Evolutionary conservation across 2,329 filamentous ascomycete genomes (phyloP).

Genomic region (Neoarthrinium moseri): DNA sequence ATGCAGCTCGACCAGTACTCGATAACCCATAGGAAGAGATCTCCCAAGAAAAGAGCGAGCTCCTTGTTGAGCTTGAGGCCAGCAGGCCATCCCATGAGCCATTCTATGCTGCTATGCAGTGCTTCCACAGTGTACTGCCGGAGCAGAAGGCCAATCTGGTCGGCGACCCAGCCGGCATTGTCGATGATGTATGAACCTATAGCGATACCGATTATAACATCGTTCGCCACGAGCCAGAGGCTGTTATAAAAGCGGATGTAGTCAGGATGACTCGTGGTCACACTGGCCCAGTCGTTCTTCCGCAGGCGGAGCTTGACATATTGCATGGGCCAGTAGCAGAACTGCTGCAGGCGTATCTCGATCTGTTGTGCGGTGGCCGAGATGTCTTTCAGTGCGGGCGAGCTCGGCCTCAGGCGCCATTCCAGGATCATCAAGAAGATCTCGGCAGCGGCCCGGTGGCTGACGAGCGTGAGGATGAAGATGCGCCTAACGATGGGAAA

Average conservation of each 20-base stretch:
- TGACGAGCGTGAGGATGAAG: slow-evolving; percentile 77
- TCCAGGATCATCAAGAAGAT: slow-evolving; percentile 76
- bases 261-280: slow-evolving; percentile 92
- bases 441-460: slow-evolving; percentile 79
- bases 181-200: slow-evolving; percentile 96
- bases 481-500: slow-evolving; percentile 72
- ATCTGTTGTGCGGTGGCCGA: slow-evolving; percentile 97
- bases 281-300: slow-evolving; percentile 91
- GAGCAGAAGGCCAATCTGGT: slow-evolving; percentile 73
- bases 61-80: slow-evolving; percentile 95
- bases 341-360: slow-evolving; percentile 94
- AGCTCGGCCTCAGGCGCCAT: slow-evolving; percentile 76
- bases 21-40: slow-evolving; percentile 97
- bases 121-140: slow-evolving; percentile 84
- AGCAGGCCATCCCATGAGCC: slow-evolving; percentile 95
- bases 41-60: slow-evolving; percentile 88
- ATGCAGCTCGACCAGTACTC: slow-evolving; percentile 95
- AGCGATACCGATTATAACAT: slow-evolving; percentile 97
- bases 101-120: slow-evolving; percentile 83
- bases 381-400: slow-evolving; percentile 87
- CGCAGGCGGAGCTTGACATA: slow-evolving; percentile 87
- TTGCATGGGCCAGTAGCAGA: slow-evolving; percentile 98
- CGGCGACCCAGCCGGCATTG: slow-evolving; percentile 81
- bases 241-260: slow-evolving; percentile 99
- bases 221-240: slow-evolving; percentile 96